A percentile compares a stretch with the other conserved stretches of the same genome.
phyloP scores from a whole-genome alignment of 2,329 filamentous ascomycete species.

The Neonectria punicea region DNA sequence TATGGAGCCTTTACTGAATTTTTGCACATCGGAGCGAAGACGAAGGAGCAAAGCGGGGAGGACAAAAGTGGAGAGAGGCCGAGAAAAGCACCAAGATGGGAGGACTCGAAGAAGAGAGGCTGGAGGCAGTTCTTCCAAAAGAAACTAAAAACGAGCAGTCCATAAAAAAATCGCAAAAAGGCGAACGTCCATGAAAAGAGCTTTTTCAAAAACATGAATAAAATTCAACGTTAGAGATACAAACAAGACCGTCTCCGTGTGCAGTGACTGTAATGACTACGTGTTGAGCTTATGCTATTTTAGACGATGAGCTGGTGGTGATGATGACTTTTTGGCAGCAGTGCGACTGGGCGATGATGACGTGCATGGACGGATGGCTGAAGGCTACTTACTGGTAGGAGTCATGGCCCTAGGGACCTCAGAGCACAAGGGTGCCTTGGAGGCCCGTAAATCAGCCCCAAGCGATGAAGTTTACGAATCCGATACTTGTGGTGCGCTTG shows the following conservation, averaged over 20 bases:
- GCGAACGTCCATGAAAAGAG: conserved; percentile 36
- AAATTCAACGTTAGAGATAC: conserved; percentile 35
- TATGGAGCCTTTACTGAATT: conserved; percentile 25
- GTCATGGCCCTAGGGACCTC: neutral
- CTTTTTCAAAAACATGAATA: conserved; percentile 44
- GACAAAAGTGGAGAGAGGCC: conserved; percentile 38
- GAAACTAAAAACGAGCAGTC: conserved; percentile 28
- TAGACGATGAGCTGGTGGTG: conserved; percentile 1
- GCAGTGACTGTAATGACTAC: conserved; percentile 22
- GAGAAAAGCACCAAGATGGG: conserved; percentile 16
- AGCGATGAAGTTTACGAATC: neutral
- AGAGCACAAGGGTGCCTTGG: neutral
- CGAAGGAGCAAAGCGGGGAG: conserved; percentile 20
- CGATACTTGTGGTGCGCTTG: neutral
- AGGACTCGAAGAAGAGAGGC: conserved; percentile 8
- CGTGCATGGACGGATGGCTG: conserved; percentile 12
- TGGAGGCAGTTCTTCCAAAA: conserved; percentile 22
- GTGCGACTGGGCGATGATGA: conserved; percentile 6
- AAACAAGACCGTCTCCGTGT: neutral
- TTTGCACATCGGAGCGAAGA: conserved; percentile 19
- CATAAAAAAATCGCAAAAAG: conserved; percentile 43
- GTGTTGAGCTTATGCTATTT: conserved; percentile 22
- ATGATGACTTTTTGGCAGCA: neutral
- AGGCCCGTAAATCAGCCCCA: neutral
- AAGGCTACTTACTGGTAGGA: conserved; percentile 1